phyloP scores from a whole-genome alignment of 441 rosid species.

The Gossypium lobatum region DNA sequence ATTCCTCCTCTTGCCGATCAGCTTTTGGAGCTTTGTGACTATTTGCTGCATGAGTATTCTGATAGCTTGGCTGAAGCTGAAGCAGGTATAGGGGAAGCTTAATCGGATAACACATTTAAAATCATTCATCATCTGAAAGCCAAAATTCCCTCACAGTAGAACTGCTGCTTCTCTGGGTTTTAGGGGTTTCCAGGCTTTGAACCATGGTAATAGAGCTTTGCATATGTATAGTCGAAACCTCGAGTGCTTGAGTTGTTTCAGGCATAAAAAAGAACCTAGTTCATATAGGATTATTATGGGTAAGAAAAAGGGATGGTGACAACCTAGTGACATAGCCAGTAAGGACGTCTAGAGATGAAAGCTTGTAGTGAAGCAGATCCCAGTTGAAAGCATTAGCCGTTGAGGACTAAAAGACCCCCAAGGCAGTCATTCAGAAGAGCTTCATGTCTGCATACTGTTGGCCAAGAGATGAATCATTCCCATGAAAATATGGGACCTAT shows the following conservation, averaged over 20 bases:
- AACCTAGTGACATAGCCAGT: not conserved
- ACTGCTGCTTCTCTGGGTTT: not conserved
- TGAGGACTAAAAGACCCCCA: not conserved
- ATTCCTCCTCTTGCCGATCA: slow-evolving; percentile 98
- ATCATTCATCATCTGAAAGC: slow-evolving; percentile 1
- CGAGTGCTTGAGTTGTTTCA: not conserved
- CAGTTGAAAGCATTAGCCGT: slow-evolving; percentile 4
- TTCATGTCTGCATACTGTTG: not conserved
- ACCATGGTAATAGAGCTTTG: not conserved
- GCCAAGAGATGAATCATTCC: slow-evolving; percentile 4
- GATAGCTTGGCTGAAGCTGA: slow-evolving; percentile 64
- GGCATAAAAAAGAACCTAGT: not conserved
- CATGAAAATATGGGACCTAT: not conserved
- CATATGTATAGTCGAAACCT: not conserved
- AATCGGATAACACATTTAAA: not conserved
- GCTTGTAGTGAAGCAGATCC: not conserved
- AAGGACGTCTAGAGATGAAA: not conserved
- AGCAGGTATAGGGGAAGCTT: slow-evolving; percentile 45
- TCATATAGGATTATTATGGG: not conserved
- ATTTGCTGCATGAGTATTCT: slow-evolving; percentile 44
- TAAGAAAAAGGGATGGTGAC: not conserved
- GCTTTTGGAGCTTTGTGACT: slow-evolving; percentile 84
- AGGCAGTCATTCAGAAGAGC: not conserved
- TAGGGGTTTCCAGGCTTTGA: not conserved
- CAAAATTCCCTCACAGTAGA: not conserved